Evolutionary conservation across 495 filamentous ascomycete species (phyloP).

Genomic region (Aspergillus kassunensis): DNA sequence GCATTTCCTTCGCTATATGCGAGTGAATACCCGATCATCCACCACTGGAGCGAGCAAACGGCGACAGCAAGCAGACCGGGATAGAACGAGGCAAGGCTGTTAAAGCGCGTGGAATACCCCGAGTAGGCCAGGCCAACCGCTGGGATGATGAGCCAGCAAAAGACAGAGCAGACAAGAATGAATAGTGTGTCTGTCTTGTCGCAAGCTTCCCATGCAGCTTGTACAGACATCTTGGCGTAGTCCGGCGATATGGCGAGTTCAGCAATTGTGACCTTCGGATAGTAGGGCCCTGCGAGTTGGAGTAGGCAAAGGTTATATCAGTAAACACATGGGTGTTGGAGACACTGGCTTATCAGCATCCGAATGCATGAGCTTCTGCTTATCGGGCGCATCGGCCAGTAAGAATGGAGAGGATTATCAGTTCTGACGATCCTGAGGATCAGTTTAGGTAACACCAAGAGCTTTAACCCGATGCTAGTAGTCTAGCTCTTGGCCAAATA

Average conservation of each 20-base stretch:
- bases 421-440: not conserved
- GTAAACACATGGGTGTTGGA: not conserved
- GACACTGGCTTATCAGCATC: constrained; percentile 2
- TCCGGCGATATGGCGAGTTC: not conserved
- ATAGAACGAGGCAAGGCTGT: constrained; percentile 45
- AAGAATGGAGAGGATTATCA: constrained; percentile 8
- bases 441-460: no score
- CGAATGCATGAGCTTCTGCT: not conserved
- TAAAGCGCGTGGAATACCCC: constrained; percentile 43
- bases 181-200: constrained; percentile 37
- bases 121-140: constrained; percentile 46
- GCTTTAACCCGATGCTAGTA: constrained; percentile 2
- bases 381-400: constrained; percentile 9
- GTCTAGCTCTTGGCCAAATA: constrained; percentile 5
- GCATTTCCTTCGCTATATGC: constrained; percentile 36
- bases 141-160: constrained; percentile 42
- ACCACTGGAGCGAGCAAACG: constrained; percentile 45
- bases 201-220: constrained; percentile 28
- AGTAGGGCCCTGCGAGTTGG: not conserved
- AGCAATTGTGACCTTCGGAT: not conserved
- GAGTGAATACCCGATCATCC: constrained; percentile 40
- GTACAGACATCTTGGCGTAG: constrained; percentile 16
- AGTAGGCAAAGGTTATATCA: not conserved
- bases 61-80: constrained; percentile 40
- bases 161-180: constrained; percentile 41